Conservation (phyloP, 2,329 filamentous ascomycete genomes). For the Cladophialophora immunda region DNA sequence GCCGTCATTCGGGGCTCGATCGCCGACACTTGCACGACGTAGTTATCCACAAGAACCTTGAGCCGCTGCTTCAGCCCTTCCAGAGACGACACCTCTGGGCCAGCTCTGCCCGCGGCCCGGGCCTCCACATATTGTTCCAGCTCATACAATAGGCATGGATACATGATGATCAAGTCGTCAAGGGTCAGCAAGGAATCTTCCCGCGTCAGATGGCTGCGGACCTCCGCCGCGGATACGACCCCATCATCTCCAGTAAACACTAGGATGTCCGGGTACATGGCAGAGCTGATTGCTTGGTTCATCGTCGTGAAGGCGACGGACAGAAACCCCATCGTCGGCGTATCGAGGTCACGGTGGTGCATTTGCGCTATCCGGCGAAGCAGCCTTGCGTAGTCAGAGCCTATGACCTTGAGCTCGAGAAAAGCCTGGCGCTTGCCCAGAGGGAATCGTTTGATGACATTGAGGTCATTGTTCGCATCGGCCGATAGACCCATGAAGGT, state of each 20-base stretch:
- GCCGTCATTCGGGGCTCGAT: constrained; percentile 31
- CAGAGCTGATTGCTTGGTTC: constrained; percentile 29
- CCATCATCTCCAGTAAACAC: constrained; percentile 19
- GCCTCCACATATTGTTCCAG: not conserved
- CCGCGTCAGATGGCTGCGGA: not conserved
- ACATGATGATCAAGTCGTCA: constrained; percentile 9
- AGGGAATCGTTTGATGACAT: constrained; percentile 13
- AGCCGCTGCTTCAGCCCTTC: constrained; percentile 2
- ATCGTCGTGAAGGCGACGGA: constrained; percentile 19
- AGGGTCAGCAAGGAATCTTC: not conserved
- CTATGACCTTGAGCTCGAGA: constrained; percentile 14
- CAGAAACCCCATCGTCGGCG: constrained; percentile 11
- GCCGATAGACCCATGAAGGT: constrained; percentile 24
- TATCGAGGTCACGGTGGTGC: not conserved
- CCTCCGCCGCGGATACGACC: constrained; percentile 13
- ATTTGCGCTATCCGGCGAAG: constrained; percentile 2
- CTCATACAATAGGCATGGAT: not conserved
- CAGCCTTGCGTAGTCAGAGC: constrained; percentile 16
- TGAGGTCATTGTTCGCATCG: constrained; percentile 11
- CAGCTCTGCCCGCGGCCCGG: too few species aligned
- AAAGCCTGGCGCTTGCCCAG: not conserved
- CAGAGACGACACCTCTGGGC: not conserved
- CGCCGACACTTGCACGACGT: constrained; percentile 15
- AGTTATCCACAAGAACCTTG: constrained; percentile 27
- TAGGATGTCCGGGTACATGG: constrained; percentile 26